phyloP scores from a whole-genome alignment of 768 basidiomycete genomes.

The Boletus sp. region DNA sequence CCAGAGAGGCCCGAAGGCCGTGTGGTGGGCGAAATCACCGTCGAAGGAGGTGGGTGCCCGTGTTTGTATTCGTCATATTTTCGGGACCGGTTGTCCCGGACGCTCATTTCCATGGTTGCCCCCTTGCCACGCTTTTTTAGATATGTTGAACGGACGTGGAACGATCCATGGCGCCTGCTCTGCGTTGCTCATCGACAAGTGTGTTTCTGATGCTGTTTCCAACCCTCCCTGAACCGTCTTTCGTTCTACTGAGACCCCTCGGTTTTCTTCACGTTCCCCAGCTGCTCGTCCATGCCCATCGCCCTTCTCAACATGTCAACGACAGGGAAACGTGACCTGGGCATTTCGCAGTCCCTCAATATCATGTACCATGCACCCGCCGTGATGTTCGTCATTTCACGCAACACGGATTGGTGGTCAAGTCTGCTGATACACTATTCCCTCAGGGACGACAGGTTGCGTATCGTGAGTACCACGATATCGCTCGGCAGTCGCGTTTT shows the following conservation, averaged over 20 bases:
- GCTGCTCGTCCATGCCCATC: conserved; percentile 51
- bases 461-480: conserved; percentile 51
- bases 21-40: conserved; percentile 43
- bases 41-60: conserved; percentile 37
- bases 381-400: conserved; percentile 29
- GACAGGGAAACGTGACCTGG: conserved; percentile 24
- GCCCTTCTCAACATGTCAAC: conserved; percentile 31
- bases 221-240: neutral
- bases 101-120: neutral
- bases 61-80: neutral
- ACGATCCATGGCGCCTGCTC: conserved; percentile 55
- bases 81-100: neutral
- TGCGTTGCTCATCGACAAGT: conserved; percentile 53
- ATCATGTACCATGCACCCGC: conserved; percentile 59
- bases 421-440: neutral
- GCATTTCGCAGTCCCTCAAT: conserved; percentile 52
- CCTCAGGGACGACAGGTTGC: conserved; percentile 46
- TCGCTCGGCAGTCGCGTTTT: conserved; percentile 45
- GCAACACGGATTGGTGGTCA: neutral
- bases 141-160: conserved; percentile 52
- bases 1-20: conserved; percentile 38
- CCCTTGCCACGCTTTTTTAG: conserved; percentile 24
- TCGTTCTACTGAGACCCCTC: neutral
- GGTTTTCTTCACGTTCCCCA: conserved; percentile 12
- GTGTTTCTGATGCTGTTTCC: conserved; percentile 12